phyloP scores from a whole-genome alignment of 192 early-diverging fungal genomes.

The Podila minutissima region DNA sequence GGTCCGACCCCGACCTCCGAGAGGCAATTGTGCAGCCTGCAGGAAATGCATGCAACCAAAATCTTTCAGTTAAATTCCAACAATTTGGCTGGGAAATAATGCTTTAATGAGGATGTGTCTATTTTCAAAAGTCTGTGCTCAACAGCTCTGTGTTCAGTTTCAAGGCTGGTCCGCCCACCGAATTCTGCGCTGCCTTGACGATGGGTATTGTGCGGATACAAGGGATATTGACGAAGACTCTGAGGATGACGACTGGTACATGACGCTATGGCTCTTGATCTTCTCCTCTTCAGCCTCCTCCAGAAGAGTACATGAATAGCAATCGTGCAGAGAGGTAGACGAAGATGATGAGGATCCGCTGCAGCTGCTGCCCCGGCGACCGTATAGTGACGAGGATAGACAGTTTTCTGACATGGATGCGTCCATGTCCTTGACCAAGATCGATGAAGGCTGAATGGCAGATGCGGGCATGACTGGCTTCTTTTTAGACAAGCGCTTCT shows the following conservation, averaged over 20 bases:
- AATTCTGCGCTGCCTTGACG: not conserved
- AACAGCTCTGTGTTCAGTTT: not conserved
- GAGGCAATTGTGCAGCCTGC: no score
- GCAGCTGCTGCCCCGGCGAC: not conserved
- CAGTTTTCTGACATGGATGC: not conserved
- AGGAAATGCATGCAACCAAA: no score
- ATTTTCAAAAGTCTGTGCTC: not conserved
- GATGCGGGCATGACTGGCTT: constrained; percentile 24
- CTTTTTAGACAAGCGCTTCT: constrained; percentile 27
- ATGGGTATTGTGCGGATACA: not conserved
- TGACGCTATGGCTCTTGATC: not conserved
- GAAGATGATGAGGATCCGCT: not conserved
- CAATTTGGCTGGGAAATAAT: no score
- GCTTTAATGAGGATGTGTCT: not conserved
- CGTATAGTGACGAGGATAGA: not conserved
- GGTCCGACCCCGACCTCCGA: no score
- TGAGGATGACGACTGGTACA: not conserved
- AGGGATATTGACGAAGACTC: constrained; percentile 3
- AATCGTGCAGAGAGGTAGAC: not conserved
- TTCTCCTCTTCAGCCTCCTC: not conserved
- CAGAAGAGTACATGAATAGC: not conserved
- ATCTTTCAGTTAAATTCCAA: no score
- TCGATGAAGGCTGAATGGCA: constrained; percentile 28
- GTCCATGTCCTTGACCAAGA: constrained; percentile 27
- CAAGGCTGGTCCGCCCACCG: not conserved